Base-by-base conservation (phyloP, 2,329 filamentous ascomycete genomes). In the Plectosphaerella sp. region DNA sequence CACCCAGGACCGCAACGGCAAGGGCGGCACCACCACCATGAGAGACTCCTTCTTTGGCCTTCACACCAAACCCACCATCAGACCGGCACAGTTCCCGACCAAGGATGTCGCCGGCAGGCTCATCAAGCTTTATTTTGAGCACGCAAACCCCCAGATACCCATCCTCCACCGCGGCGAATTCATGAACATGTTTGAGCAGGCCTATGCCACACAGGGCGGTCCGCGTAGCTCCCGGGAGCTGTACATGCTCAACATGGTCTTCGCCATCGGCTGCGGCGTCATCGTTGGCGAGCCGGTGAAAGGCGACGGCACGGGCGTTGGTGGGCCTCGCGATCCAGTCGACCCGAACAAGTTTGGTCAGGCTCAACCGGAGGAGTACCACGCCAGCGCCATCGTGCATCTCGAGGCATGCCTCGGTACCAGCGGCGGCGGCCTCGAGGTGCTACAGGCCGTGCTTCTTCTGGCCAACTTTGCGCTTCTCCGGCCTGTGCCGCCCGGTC, bases 171-270 rank as follows among this genome's bases (percentile, higher is more conserved):
- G 89, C 37, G 86, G 82, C 33, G 91, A 97, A 61, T 97, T 97
- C 63, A 91, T 91, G 86, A 81, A 87, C 45, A 84, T 96, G 72
- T 89, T 97, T 65, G 87, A 96, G 50, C 82, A 83, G 45, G 89
- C 91, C 0, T 97, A 96, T 67, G 77, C 82, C 5, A 80, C 82
- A 1, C 82, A 87, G 18, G 78, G 82, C 46, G 81, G 83, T 53
- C 78, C 82, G 50, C 80, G 88, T 24, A 88, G 87, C 2, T 82
- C 91, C 5, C 80, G 88, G 50, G 91, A 96, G 68, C 78, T 94
- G n/a, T 97, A 97, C 70, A 83, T 95, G 73, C 77, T 97, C 57
- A 97, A 97, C 69, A 97, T 97, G 71, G 92, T 97, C 22, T 97
- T 96, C 72, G 93, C 93, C 14, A 97, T 97, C 61, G 94, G 94